Percentiles rank a stretch among this genome's conserved stretches.
Evolutionary conservation across 441 rosid species (phyloP).

Genomic region (Populus hybrid): DNA sequence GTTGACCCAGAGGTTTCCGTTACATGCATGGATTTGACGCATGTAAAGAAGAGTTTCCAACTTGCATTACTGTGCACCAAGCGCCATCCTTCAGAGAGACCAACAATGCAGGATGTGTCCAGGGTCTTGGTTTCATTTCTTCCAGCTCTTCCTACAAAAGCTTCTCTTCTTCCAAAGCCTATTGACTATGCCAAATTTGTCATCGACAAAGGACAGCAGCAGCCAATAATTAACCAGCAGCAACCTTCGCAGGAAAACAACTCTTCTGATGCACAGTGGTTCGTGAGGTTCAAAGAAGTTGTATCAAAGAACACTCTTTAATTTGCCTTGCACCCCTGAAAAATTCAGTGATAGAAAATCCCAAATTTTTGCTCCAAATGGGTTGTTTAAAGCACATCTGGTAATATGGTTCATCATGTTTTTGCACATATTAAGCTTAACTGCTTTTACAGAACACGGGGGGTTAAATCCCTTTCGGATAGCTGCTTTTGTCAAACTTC

Average conservation of each 20-base stretch:
- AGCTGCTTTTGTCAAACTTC: neutral
- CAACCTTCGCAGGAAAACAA: constrained; percentile 32
- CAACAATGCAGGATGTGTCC: constrained; percentile 85
- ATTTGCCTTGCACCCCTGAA: neutral
- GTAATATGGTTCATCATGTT: neutral
- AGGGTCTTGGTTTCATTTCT: constrained; percentile 67
- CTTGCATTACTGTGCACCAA: constrained; percentile 81
- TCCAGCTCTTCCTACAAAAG: constrained; percentile 43
- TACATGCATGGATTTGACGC: constrained; percentile 61
- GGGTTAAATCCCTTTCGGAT: neutral
- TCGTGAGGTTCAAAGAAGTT: constrained; percentile 60
- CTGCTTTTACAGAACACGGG: neutral
- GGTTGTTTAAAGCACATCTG: neutral
- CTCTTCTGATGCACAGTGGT: constrained; percentile 71
- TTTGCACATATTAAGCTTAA: neutral
- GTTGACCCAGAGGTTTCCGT: constrained; percentile 83
- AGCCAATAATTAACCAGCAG: constrained; percentile 18
- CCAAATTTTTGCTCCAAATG: constrained; percentile 1
- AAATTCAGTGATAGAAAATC: neutral
- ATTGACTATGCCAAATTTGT: constrained; percentile 43
- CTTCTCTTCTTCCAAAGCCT: constrained; percentile 35
- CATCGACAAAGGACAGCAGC: constrained; percentile 40
- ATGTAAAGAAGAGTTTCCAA: constrained; percentile 69
- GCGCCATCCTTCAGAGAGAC: constrained; percentile 67
- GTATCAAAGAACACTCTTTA: constrained; percentile 62